Percentiles rank a stretch among this genome's conserved stretches.
These are phyloP conservation scores for Asterochloris erici DNA, from an alignment of 139 green algal genomes.

Conservation along the genomic window DNA sequence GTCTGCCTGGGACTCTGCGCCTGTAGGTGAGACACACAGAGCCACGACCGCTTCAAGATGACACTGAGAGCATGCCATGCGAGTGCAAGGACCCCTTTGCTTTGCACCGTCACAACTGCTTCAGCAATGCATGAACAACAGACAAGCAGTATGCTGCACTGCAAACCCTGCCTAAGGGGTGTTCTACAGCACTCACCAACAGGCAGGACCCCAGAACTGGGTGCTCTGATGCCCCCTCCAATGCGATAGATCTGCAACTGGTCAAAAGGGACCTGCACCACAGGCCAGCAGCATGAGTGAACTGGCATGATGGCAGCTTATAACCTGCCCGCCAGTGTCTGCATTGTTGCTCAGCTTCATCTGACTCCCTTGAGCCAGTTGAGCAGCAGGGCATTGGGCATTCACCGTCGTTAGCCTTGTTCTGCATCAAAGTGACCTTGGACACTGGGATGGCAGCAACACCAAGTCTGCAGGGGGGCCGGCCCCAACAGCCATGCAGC, in stretches of 20 bases:
- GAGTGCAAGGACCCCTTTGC: not conserved
- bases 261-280: conserved; percentile 18
- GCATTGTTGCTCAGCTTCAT: not conserved
- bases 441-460: not conserved
- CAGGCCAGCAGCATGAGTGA: too few species aligned
- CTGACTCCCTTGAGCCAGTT: not conserved
- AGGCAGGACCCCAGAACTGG: conserved; percentile 71
- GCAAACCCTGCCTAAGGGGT: not conserved
- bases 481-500: not conserved
- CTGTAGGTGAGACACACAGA: conserved; percentile 20
- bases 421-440: not conserved
- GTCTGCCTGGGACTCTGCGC: conserved; percentile 51
- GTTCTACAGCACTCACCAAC: conserved; percentile 43
- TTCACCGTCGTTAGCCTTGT: not conserved
- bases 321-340: too few species aligned
- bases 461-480: not conserved
- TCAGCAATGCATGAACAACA: not conserved
- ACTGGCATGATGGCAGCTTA: too few species aligned
- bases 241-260: conserved; percentile 73
- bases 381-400: not conserved
- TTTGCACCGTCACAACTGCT: not conserved
- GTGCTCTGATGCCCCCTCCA: conserved; percentile 69
- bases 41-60: not conserved
- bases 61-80: not conserved
- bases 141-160: not conserved